Evolutionary conservation across 176 grass and related monocot species (phyloP).

Genomic region (Triticum turgidum): DNA sequence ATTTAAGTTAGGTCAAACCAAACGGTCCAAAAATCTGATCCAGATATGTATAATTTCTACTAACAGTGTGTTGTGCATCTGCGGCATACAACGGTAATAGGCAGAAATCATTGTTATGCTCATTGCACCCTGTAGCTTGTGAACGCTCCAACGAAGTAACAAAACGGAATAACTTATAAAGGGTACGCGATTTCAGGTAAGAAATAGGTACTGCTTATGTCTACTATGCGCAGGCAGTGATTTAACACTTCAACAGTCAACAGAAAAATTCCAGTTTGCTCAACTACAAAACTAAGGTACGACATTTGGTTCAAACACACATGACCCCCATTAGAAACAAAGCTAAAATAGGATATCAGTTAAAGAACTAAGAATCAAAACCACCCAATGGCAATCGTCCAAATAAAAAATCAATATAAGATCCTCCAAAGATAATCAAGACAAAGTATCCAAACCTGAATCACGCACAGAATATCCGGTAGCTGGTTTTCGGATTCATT

Average conservation of each 20-base stretch:
- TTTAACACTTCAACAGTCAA: conserved; percentile 1
- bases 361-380: conserved; percentile 8
- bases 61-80: not conserved
- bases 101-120: not conserved
- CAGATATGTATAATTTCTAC: not conserved
- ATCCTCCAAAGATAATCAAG: conserved; percentile 2
- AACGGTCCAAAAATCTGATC: not conserved
- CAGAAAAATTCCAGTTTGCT: not conserved
- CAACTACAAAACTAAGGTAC: not conserved
- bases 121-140: not conserved
- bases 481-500: conserved; percentile 89
- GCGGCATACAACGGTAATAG: not conserved
- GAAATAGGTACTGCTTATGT: not conserved
- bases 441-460: conserved; percentile 63
- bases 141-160: not conserved
- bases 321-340: not conserved
- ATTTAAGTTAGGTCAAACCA: not conserved
- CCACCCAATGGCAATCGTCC: not conserved
- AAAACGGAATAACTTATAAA: conserved; percentile 1
- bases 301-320: conserved; percentile 1
- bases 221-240: not conserved
- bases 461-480: conserved; percentile 95
- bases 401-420: not conserved
- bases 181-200: not conserved
- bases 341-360: not conserved